Conservation (phyloP, 306 rosid species). For the Medicago truncatula region MtrunA17r5.0-ANR NC_053044.1:56170501-56171000, state of each 20-base stretch:
- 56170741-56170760: not conserved
- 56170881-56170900: not conserved
- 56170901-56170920: not conserved
- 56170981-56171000: not conserved
- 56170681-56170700: not conserved
- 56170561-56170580: not conserved
- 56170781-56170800: not conserved
- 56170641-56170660: not conserved
- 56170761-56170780: not conserved
- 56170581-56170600: not conserved
- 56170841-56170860: not conserved
- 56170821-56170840: not conserved
- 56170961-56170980: not conserved
- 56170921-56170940: not conserved
- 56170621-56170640: not conserved
- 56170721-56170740: conserved; percentile 1
- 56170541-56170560: no score
- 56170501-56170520: conserved; percentile 1
- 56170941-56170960: not conserved
- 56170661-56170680: not conserved
- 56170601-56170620: not conserved
- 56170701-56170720: not conserved
- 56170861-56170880: not conserved
- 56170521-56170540: no score
- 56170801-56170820: not conserved